Evolutionary conservation across 192 early-diverging fungal species (phyloP).

Genomic region (Backusella psychrophila): DNA sequence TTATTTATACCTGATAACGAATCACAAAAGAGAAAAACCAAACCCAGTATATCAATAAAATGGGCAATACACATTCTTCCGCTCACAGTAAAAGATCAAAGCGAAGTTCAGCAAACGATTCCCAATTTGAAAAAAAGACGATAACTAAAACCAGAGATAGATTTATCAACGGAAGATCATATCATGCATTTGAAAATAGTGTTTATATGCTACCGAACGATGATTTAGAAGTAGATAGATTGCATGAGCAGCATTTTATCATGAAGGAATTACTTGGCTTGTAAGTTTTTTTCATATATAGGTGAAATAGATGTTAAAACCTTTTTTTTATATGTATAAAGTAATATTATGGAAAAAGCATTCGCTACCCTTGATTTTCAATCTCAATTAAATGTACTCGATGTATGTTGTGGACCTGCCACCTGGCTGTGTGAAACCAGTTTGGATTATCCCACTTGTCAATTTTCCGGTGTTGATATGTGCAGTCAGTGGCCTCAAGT

Average conservation of each 20-base stretch:
- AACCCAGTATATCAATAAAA: not conserved
- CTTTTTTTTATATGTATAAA: not conserved
- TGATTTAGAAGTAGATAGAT: conserved; percentile 22
- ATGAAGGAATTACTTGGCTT: conserved; percentile 28
- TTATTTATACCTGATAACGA: too few species aligned
- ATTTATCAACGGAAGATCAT: conserved; percentile 17
- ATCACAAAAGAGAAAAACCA: not conserved
- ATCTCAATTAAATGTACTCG: conserved; percentile 16
- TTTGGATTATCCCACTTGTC: conserved; percentile 28
- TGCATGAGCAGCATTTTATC: conserved; percentile 28
- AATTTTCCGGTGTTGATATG: conserved; percentile 30
- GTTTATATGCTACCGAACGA: conserved; percentile 20
- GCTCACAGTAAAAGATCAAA: not conserved
- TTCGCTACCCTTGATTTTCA: conserved; percentile 18
- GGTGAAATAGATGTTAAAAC: not conserved
- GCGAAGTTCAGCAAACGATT: not conserved
- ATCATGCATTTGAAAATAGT: conserved; percentile 18
- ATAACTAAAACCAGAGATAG: not conserved
- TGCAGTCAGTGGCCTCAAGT: conserved; percentile 25
- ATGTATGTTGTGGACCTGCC: conserved; percentile 28
- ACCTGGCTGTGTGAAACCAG: conserved; percentile 33
- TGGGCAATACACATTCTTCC: not conserved
- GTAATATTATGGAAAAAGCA: conserved; percentile 29
- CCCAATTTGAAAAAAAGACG: conserved; percentile 1
- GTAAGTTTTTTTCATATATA: conserved; percentile 4